These are phyloP conservation scores for Rosa chinensis DNA, from an alignment of 306 rosid species.

Conservation along the genomic window DNA sequence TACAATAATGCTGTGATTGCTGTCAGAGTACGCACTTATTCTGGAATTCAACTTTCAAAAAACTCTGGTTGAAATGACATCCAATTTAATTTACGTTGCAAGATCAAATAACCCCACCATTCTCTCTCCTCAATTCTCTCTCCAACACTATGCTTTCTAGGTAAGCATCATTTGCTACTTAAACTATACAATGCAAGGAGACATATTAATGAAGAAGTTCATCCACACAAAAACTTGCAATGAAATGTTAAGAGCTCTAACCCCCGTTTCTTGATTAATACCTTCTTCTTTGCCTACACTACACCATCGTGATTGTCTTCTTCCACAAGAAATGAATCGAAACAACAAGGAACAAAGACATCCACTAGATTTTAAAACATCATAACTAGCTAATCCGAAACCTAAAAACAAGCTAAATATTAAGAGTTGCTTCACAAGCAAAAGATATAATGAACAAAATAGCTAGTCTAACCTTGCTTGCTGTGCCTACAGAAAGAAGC, in stretches of 20 bases:
- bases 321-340: constrained; percentile 8
- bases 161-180: background rate
- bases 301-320: constrained; percentile 16
- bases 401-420: constrained; percentile 15
- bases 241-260: constrained; percentile 27
- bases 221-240: constrained; percentile 14
- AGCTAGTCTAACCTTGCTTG: constrained; percentile 29
- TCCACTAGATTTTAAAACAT: constrained; percentile 18
- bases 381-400: constrained; percentile 5
- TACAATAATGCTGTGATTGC: background rate
- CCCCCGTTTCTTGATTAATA: constrained; percentile 19
- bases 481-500: constrained; percentile 38
- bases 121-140: background rate
- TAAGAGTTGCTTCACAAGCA: constrained; percentile 20
- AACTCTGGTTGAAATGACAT: constrained; percentile 1
- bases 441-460: constrained; percentile 26
- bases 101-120: constrained; percentile 7
- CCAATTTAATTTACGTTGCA: background rate
- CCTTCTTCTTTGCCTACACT: constrained; percentile 28
- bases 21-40: background rate
- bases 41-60: background rate
- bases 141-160: background rate
- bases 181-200: background rate
- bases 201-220: background rate
- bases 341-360: constrained; percentile 21